These are phyloP conservation scores for Alternaria consortialis DNA, from an alignment of 2,329 filamentous ascomycete genomes.

Conservation along the genomic window DNA sequence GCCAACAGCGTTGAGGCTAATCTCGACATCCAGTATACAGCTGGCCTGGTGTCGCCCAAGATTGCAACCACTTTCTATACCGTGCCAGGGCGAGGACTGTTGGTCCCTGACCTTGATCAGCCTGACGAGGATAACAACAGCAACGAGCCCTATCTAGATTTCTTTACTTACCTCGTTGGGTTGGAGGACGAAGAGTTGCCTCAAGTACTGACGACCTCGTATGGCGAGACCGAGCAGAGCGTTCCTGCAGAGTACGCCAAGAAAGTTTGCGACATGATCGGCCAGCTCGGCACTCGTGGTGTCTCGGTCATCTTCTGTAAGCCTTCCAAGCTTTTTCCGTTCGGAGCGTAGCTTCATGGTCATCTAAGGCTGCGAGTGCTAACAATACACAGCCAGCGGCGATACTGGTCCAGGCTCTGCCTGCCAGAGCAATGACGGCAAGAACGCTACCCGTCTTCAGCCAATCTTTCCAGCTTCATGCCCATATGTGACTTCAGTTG, in stretches of 20 bases:
- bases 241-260: slow-evolving; percentile 49
- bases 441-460: slow-evolving; percentile 54
- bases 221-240: slow-evolving; percentile 54
- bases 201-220: slow-evolving; percentile 50
- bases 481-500: slow-evolving; percentile 59
- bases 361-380: neutral
- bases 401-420: slow-evolving; percentile 53
- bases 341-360: neutral
- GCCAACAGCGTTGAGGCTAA: slow-evolving; percentile 59
- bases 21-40: slow-evolving; percentile 61
- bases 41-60: slow-evolving; percentile 54
- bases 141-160: slow-evolving; percentile 60
- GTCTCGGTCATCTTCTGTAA: slow-evolving; percentile 51
- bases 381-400: slow-evolving; percentile 34
- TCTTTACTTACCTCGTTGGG: slow-evolving; percentile 48
- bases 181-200: slow-evolving; percentile 49
- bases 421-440: slow-evolving; percentile 58
- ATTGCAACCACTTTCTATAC: slow-evolving; percentile 58
- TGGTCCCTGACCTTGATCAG: slow-evolving; percentile 60
- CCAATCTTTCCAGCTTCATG: slow-evolving; percentile 59
- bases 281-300: slow-evolving; percentile 52
- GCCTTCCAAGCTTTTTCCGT: neutral
- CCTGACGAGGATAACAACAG: slow-evolving; percentile 52
- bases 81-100: slow-evolving; percentile 56
- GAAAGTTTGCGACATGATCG: slow-evolving; percentile 52